Evolutionary conservation across 768 basidiomycete genomes (phyloP).

Genomic region (Suillus plorans): DNA sequence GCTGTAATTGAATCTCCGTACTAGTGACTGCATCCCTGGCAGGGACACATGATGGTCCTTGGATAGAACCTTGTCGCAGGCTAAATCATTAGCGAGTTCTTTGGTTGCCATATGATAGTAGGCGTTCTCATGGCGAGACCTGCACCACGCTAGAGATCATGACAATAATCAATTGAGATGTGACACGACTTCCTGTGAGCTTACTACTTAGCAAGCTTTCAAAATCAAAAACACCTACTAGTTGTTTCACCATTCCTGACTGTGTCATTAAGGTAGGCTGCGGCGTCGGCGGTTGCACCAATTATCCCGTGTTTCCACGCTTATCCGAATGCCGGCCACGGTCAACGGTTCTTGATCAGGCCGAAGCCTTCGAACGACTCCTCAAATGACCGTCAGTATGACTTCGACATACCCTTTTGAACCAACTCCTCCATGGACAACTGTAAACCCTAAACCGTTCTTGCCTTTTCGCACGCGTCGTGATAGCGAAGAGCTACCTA

Average conservation of each 20-base stretch:
- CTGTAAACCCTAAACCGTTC: constrained; percentile 23
- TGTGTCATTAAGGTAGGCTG: background rate
- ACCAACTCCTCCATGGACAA: constrained; percentile 19
- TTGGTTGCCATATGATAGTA: background rate
- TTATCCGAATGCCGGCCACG: background rate
- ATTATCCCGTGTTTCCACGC: background rate
- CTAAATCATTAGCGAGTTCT: background rate
- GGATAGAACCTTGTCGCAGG: background rate
- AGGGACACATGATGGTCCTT: background rate
- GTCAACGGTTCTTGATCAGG: background rate
- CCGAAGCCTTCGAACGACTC: background rate
- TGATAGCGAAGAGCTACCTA: constrained; percentile 7
- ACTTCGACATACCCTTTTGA: constrained; percentile 21
- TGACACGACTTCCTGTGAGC: background rate
- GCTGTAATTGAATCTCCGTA: background rate
- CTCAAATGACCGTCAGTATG: background rate
- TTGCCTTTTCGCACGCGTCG: constrained; percentile 14
- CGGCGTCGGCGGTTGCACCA: background rate
- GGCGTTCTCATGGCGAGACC: background rate
- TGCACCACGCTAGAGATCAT: background rate
- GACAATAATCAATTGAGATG: background rate
- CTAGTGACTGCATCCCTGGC: background rate
- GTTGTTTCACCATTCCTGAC: background rate
- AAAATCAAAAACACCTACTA: background rate
- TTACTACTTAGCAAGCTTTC: background rate